A percentile compares a stretch with the other conserved stretches of the same genome.
Evolutionary conservation across 768 basidiomycete species (phyloP).

Genomic region (Leccinum aurantiacum): DNA sequence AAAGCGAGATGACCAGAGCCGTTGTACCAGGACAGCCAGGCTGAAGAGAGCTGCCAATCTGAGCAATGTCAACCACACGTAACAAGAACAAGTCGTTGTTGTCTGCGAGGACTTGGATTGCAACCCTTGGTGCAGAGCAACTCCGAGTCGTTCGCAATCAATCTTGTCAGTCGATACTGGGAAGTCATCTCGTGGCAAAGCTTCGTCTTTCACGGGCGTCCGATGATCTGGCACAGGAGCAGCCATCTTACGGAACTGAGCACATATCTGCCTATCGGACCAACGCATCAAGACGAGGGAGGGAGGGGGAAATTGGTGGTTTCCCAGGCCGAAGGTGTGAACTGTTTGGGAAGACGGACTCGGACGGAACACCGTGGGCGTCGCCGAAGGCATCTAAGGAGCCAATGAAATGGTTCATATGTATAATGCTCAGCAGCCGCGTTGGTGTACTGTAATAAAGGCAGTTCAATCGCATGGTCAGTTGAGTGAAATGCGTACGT

Average conservation of each 20-base stretch:
- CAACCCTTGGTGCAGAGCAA: not conserved
- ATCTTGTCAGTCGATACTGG: not conserved
- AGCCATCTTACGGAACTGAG: conserved; percentile 9
- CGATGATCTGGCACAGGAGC: not conserved
- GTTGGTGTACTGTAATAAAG: not conserved
- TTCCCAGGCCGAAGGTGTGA: not conserved
- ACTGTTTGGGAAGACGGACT: not conserved
- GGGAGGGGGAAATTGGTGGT: not conserved
- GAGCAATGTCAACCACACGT: not conserved
- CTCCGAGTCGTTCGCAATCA: conserved; percentile 15
- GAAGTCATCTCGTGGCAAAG: not conserved
- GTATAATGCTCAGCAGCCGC: no score
- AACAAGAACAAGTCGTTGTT: not conserved
- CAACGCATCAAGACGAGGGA: conserved; percentile 2
- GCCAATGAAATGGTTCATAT: no score
- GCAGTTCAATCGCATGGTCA: no score
- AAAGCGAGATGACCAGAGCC: conserved; percentile 4
- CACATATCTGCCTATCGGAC: conserved; percentile 8
- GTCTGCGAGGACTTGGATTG: not conserved
- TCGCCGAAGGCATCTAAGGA: not conserved
- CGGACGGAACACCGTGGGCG: not conserved
- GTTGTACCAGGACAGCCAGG: conserved; percentile 6
- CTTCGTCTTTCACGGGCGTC: conserved; percentile 4
- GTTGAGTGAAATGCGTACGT: no score
- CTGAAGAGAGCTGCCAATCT: conserved; percentile 11